Evolutionary conservation across 2,329 filamentous ascomycete species (phyloP), one percentile per base, ranked within the genome.

Genomic region (Fusarium odoratissimum): DNA sequence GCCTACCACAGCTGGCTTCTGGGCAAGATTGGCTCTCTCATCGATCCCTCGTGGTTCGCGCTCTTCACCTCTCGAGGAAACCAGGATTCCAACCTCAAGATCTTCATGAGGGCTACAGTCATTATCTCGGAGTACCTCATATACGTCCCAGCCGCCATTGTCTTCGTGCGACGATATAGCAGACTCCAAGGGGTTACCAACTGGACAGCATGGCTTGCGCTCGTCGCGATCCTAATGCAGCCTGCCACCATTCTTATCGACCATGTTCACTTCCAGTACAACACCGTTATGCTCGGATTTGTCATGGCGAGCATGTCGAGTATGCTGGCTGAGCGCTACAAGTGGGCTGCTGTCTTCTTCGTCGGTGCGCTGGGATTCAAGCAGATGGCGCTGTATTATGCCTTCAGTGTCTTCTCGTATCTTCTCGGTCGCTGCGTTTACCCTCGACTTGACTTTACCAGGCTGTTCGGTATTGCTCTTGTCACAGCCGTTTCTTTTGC

Each of bases 371-470:
- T 99, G n/a, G 94, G 94, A 10, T 99, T 98, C 87, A 99, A 99
- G 86, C 96, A 99, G 82, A 99, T 99, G 97, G 95, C 95, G 2
- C 87, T 99, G 21, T 99, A 98, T 84, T 99, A 98, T 82, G 95
- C 97, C 6, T 95, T 97, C 19, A 91, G 92, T 25, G 91, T 98
- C 64, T 98, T 98, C 80, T 92, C 94, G 37, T 99, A 95, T 79
- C 90, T 99, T 4, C 86, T 98, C 2, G 96, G 95, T 13, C 91
- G 91, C 78, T 98, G 95, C 79, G 76, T 97, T n/a, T 92, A 91
- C 71, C 95, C 95, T 2, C 86, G 86, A 16, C 82, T 95, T 76
- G 91, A 92, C 62, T 76, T 91, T 5, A 80, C 87, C 0, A 90
- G 94, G 6, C 89, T 98, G 30, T 73, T 96, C 8, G 89, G 89